Percentiles rank a stretch among this genome's conserved stretches.
phyloP scores from a whole-genome alignment of 495 filamentous ascomycete species.

The Neurospora tetrasperma region DNA sequence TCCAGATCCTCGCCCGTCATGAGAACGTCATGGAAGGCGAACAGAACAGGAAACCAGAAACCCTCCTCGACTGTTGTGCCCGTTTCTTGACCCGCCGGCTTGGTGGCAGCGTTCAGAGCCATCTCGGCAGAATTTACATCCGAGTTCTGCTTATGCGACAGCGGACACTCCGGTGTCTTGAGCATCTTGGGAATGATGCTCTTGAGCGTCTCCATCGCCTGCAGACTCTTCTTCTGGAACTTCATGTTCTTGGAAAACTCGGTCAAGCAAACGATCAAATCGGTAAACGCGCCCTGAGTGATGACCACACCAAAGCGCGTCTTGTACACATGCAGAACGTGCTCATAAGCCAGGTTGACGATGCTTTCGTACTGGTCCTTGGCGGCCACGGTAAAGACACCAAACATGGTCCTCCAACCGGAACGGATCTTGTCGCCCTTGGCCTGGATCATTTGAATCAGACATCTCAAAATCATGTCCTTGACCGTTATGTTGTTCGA shows the following conservation, averaged over 20 bases:
- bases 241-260: constrained; percentile 97
- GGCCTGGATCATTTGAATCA: constrained; percentile 98
- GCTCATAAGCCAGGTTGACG: constrained; percentile 92
- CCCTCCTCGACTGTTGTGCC: constrained; percentile 81
- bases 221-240: constrained; percentile 95
- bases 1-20: constrained; percentile 99
- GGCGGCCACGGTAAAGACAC: constrained; percentile 92
- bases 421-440: constrained; percentile 91
- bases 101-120: constrained; percentile 3
- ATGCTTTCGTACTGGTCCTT: constrained; percentile 89
- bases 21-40: constrained; percentile 95
- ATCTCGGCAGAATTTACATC: not conserved
- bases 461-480: constrained; percentile 93
- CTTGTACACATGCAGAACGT: constrained; percentile 95
- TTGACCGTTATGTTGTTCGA: constrained; percentile 84
- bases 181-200: constrained; percentile 89
- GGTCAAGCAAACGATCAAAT: constrained; percentile 90
- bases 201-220: constrained; percentile 91
- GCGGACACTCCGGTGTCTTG: constrained; percentile 86
- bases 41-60: constrained; percentile 96
- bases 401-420: constrained; percentile 99
- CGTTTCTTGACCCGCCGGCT: constrained; percentile 32
- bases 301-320: constrained; percentile 94
- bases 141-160: constrained; percentile 48
- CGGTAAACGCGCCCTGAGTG: constrained; percentile 90